Evolutionary conservation across 1,139 yeast genomes (phyloP).

Genomic region (Keqinozyma sinolaborantium): DNA sequence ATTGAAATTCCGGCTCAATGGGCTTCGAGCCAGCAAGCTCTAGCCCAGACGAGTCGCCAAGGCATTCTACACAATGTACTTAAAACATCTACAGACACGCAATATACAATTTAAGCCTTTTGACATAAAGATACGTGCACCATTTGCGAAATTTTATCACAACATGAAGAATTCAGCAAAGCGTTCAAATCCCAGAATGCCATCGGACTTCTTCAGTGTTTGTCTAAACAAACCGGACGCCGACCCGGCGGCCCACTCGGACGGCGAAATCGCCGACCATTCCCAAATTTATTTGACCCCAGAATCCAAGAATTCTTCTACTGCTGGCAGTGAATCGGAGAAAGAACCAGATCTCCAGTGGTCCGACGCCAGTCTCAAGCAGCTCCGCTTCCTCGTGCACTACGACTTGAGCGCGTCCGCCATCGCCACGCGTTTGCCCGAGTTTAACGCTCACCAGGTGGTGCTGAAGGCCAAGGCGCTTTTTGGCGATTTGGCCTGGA

Average conservation of each 20-base stretch:
- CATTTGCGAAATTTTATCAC: not conserved
- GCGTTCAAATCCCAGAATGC: too few relatives aligned
- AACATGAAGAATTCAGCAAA: too few relatives aligned
- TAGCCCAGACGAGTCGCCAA: slow-evolving; percentile 7
- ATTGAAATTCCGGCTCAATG: slow-evolving; percentile 78
- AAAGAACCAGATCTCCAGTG: slow-evolving; percentile 2
- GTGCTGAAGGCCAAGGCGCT: slow-evolving; percentile 1
- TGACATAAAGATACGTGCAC: not conserved
- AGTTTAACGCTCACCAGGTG: slow-evolving; percentile 1
- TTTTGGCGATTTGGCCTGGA: not conserved
- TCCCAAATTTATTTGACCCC: slow-evolving; percentile 10
- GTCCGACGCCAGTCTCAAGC: slow-evolving; percentile 6
- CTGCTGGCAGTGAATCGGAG: slow-evolving; percentile 11
- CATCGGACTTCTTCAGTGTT: too few relatives aligned
- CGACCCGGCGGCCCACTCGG: too few relatives aligned
- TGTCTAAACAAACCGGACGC: too few relatives aligned
- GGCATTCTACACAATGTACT: too few relatives aligned
- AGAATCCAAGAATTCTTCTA: slow-evolving; percentile 11
- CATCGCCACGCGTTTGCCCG: slow-evolving; percentile 5
- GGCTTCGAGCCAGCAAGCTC: slow-evolving; percentile 53
- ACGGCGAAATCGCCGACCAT: too few relatives aligned
- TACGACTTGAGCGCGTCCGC: slow-evolving; percentile 9
- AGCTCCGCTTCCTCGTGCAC: slow-evolving; percentile 6
- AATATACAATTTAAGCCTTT: not conserved
- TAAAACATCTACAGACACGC: too few relatives aligned